Percentiles rank a stretch among this genome's conserved stretches.
phyloP scores from a whole-genome alignment of 805 yeast species.

The Kuraishia capsulata region DNA sequence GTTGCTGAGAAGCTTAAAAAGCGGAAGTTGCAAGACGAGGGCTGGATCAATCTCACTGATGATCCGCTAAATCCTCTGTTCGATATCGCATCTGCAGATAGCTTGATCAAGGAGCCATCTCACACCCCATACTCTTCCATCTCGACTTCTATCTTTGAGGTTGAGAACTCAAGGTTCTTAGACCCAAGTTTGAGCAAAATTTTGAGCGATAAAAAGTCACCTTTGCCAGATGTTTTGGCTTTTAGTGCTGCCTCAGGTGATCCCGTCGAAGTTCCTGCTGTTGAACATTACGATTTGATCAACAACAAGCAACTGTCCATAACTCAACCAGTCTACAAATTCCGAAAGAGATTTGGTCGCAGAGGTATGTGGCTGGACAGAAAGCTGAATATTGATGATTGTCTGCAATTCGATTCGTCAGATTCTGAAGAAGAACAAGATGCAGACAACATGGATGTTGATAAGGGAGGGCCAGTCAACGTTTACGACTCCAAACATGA shows the following conservation, averaged over 20 bases:
- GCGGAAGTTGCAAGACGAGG: constrained; percentile 58
- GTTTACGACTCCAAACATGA: constrained; percentile 25
- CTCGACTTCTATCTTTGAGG: constrained; percentile 57
- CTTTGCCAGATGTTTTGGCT: constrained; percentile 30
- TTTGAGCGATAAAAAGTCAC: constrained; percentile 34
- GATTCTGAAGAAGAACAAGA: constrained; percentile 13
- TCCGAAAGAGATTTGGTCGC: constrained; percentile 73
- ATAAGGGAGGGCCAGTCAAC: constrained; percentile 13
- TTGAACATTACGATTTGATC: constrained; percentile 34
- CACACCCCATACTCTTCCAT: constrained; percentile 80
- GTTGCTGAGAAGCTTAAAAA: constrained; percentile 77
- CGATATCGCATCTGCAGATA: constrained; percentile 50
- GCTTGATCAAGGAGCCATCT: constrained; percentile 37
- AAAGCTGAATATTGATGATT: constrained; percentile 37
- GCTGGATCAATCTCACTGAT: constrained; percentile 80
- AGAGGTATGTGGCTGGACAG: constrained; percentile 69
- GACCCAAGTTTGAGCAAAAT: constrained; percentile 29
- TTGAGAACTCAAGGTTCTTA: constrained; percentile 49
- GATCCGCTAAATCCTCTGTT: constrained; percentile 78
- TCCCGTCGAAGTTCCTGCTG: constrained; percentile 34
- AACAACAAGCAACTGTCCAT: constrained; percentile 10
- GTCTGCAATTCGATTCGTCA: constrained; percentile 29
- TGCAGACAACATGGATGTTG: constrained; percentile 15
- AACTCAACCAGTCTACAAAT: constrained; percentile 45
- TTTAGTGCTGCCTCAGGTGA: constrained; percentile 45